Base-by-base conservation (phyloP, 139 green algal genomes). In the Asterochloris sp. region DNA sequence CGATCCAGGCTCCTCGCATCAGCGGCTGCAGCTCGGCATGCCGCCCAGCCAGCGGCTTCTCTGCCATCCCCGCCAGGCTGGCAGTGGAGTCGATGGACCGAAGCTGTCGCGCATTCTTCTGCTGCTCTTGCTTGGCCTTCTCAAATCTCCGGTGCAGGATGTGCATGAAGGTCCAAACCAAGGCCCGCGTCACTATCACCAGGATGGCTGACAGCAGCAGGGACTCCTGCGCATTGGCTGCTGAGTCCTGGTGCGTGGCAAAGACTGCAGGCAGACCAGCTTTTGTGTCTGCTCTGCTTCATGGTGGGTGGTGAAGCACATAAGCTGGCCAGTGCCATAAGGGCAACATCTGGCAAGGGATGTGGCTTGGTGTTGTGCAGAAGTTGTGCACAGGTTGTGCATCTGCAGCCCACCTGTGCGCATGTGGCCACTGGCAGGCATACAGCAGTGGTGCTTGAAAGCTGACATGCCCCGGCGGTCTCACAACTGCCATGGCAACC, bases 1-100 rank as follows among this genome's bases (percentile, higher is more conserved):
- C 82, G 74, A 92, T 80, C 88, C 88, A 92, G 8, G 85, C 87
- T 10, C 88, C 88, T 28, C 77, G 73, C 62, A 88, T 78, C 29
- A 91, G 86, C 11, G 87, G 78, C 19, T 84, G 15, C 17, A 91
- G 67, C 28, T 84, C 81, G 12, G 76, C 21, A 73, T 77, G 81
- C 16, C 38, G 76, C 38, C 38, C 38, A 54, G 38, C 38, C 38
- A 54, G 38, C 28, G 28, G 24, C 29, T 16, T 78, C 28, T 13
- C 27, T 4, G 74, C 28, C 74, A 24, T 24, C 28, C 74, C 63
- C 17, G 24, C 23, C 61, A 38, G 79, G 79, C 12, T 28, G 60
- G 23, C 60, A n/a, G 21, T 24, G 19, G 21, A 80, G 76, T 11
- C 76, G 60, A 80, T 82, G 61, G 63, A 66, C 63, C 24, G 62